phyloP scores from a whole-genome alignment of 768 basidiomycete genomes.

The Coprinopsis marcescibilis region DNA sequence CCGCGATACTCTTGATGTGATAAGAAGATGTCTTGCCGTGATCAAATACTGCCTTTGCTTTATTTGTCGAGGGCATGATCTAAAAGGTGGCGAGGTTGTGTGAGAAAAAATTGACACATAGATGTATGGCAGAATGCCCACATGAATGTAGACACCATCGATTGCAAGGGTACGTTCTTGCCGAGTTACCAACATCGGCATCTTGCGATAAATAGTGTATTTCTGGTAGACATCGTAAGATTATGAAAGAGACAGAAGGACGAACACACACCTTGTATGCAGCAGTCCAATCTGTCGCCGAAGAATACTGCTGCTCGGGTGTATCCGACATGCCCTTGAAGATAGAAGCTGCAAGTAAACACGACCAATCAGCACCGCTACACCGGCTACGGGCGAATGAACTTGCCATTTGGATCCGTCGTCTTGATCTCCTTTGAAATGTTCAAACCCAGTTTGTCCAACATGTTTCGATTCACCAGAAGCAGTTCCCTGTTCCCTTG shows the following conservation, averaged over 20 bases:
- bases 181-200: slow-evolving; percentile 88
- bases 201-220: slow-evolving; percentile 89
- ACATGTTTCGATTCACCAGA: slow-evolving; percentile 72
- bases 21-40: slow-evolving; percentile 89
- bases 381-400: background rate
- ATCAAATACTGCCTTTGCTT: slow-evolving; percentile 77
- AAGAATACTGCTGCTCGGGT: slow-evolving; percentile 49
- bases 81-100: slow-evolving; percentile 22
- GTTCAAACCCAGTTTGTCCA: slow-evolving; percentile 66
- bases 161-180: slow-evolving; percentile 91
- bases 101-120: background rate
- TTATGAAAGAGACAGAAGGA: background rate
- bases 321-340: slow-evolving; percentile 86
- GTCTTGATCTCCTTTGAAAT: slow-evolving; percentile 62
- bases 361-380: background rate
- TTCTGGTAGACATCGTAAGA: slow-evolving; percentile 42
- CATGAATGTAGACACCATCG: slow-evolving; percentile 92
- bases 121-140: slow-evolving; percentile 28
- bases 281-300: slow-evolving; percentile 71
- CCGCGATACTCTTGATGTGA: slow-evolving; percentile 81
- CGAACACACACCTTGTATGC: slow-evolving; percentile 69
- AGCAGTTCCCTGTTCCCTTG: slow-evolving; percentile 82
- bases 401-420: slow-evolving; percentile 87
- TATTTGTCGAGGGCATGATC: slow-evolving; percentile 86
- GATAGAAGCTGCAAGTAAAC: slow-evolving; percentile 64